Evolutionary conservation across 1,284 basidiomycete genomes (phyloP), one percentile per base, ranked within the genome.

Genomic region (Trichosporon sp.): DNA sequence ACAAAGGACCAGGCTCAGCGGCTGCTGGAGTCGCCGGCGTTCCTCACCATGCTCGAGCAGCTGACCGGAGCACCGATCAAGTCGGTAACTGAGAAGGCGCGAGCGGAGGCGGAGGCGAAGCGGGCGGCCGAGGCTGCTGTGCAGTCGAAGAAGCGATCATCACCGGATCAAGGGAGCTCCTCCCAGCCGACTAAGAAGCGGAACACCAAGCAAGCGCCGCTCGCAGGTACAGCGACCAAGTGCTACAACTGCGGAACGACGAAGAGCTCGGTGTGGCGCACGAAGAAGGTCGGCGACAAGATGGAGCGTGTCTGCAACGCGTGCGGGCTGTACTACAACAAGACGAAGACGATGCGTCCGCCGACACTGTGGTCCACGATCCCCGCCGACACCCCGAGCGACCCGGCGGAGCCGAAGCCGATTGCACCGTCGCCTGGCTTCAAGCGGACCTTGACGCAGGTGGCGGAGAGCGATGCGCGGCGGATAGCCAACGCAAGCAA

Each of bases 261-360:
- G 3, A 79, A 80, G 65, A 77, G 75, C 56, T 75, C 76, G 2
- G 79, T 82, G 4, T 83, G 81, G 81, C 74, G 81, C 63, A 77
- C 75, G 18, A 80, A 79, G 73, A 72, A 74, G 27, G 77, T 79
- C 15, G 73, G 77, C 65, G 78, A 78, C 25, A 71, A 75, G 64
- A 71, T 72, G 2, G 74, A 78, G 44, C 72, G 77, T 62, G 78
- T 82, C 12, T 83, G 81, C 73, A 83, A 83, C 73, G 81, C 81
- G n/a, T 83, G 81, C 64, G 81, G 81, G 1, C 72, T 83, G 29
- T 83, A 82, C 74, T 82, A 75, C 75, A 81, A 83, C 70, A 79
- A 80, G 73, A 75, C 73, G 47, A 72, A 76, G 8, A 72, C 68
- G 18, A 80, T 82, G 78, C 76, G 80, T 12, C 80, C 81, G 4